Conservation (phyloP, 495 filamentous ascomycete genomes). For the Penicillium cinerascens region DNA sequence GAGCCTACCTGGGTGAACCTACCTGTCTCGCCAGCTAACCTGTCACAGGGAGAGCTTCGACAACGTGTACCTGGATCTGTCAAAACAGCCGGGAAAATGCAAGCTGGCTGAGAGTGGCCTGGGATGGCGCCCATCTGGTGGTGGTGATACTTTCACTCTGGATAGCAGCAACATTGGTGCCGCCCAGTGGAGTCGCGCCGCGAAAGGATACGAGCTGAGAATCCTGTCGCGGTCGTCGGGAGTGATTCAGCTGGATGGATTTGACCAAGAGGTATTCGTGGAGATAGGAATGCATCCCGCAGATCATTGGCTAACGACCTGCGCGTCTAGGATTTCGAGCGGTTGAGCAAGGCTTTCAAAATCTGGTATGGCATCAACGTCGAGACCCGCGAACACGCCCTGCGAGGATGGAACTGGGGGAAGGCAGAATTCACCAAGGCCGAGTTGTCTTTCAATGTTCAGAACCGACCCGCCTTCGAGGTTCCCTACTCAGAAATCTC, state of each 20-base stretch:
- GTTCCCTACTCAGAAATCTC: slow-evolving; percentile 96
- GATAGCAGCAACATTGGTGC: slow-evolving; percentile 74
- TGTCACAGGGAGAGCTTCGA: slow-evolving; percentile 81
- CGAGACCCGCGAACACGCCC: slow-evolving; percentile 86
- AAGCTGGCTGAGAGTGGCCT: slow-evolving; percentile 88
- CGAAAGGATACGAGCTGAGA: slow-evolving; percentile 90
- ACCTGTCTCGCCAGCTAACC: slow-evolving; percentile 21
- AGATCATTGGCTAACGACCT: neutral
- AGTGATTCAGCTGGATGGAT: slow-evolving; percentile 92
- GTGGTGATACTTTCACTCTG: slow-evolving; percentile 88
- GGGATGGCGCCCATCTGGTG: slow-evolving; percentile 86
- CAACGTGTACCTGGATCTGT: slow-evolving; percentile 91
- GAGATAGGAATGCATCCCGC: neutral
- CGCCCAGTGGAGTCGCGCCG: slow-evolving; percentile 94
- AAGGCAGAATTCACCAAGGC: slow-evolving; percentile 96
- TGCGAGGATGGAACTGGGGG: slow-evolving; percentile 99
- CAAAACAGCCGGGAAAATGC: slow-evolving; percentile 84
- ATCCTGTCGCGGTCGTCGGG: slow-evolving; percentile 77
- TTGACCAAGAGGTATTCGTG: slow-evolving; percentile 73
- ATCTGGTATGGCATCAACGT: slow-evolving; percentile 93
- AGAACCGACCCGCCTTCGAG: slow-evolving; percentile 95
- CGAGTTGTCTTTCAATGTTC: slow-evolving; percentile 93
- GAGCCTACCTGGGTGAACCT: slow-evolving; percentile 13
- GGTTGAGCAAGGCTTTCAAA: slow-evolving; percentile 86
- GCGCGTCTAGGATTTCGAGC: slow-evolving; percentile 71